phyloP scores from a whole-genome alignment of 208 protist genomes.

The Borovskyia barvae region DNA sequence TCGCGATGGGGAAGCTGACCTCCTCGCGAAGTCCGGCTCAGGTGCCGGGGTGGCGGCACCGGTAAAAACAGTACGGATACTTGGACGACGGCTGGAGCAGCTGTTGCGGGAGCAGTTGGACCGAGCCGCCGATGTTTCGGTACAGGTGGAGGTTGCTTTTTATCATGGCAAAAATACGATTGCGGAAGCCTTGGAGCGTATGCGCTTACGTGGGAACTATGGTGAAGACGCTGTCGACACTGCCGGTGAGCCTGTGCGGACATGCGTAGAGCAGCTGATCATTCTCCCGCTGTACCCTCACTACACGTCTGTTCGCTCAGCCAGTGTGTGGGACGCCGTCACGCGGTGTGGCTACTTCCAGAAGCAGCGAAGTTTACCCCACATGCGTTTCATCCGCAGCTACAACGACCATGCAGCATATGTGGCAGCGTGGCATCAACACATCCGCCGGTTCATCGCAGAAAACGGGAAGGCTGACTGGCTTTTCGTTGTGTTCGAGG shows the following conservation, averaged over 20 bases:
- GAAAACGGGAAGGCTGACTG: conserved; percentile 26
- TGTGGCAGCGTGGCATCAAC: conserved; percentile 23
- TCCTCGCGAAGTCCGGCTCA: neutral
- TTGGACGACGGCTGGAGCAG: conserved; percentile 6
- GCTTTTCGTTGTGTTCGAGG: conserved; percentile 39
- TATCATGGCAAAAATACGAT: conserved; percentile 17
- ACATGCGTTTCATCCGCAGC: conserved; percentile 42
- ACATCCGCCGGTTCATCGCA: conserved; percentile 26
- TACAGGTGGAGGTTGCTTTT: conserved; percentile 42
- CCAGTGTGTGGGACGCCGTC: conserved; percentile 37
- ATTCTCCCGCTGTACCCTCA: conserved; percentile 53
- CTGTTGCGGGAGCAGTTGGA: neutral
- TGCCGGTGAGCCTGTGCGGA: conserved; percentile 4
- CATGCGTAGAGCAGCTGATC: conserved; percentile 34
- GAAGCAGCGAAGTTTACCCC: conserved; percentile 28
- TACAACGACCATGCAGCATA: conserved; percentile 35
- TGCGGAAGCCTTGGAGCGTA: conserved; percentile 28
- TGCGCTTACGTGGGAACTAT: conserved; percentile 28
- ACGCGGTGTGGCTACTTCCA: conserved; percentile 26
- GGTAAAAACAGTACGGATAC: neutral
- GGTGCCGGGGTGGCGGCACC: neutral
- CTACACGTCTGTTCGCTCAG: conserved; percentile 35
- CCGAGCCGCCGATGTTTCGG: conserved; percentile 9
- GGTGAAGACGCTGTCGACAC: conserved; percentile 9
- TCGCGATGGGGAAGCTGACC: neutral